Base-by-base conservation (phyloP, 1,284 basidiomycete species). In the Inonotus obliquus region DNA sequence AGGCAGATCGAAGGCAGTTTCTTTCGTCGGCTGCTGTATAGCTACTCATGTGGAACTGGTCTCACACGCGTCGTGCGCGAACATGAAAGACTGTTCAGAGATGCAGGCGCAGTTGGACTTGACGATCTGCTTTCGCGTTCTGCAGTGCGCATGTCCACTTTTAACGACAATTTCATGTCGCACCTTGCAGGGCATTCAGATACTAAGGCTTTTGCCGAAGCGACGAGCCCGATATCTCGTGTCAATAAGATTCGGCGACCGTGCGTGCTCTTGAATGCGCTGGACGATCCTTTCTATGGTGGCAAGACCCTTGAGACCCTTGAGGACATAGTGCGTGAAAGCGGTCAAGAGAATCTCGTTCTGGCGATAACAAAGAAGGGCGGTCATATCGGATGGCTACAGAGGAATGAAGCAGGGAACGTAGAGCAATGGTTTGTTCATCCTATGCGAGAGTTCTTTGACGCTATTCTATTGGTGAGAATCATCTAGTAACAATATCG, bases 391-490 rank as follows among this genome's bases (percentile, higher is more conserved):
- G 48, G 57, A 7, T 59, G 57, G 57, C 14, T 59, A 14, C 57
- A 59, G 25, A 59, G 48, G 57, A 59, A 51, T 38, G 27, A 52
- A 29, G 48, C 51, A 14, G 57, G 57, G 14, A 59, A 52, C 10
- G 19, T 35, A n/a, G 57, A 51, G 25, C 57, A 51, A 9, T 59
- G 57, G 57, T 59, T 48, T 23, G 35, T 39, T 6, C 57, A 39
- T 17, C 57, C 57, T 51, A 35, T 59, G 21, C 23, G 44, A n/a
- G 57, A 59, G 48, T 59, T 59, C 57, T 52, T 59, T 51, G 47
- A 59, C 32, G 29, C 57, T 17, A 47, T 57, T 23, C 23, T 49
- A 14, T 25, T 25, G 47, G 47, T 52, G 9, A 52, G 51, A 25
- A 25, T 14, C n/a, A 7, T 19, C 23, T 0, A 49, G 4, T 44